These are phyloP conservation scores for Ploettnerulaceae sp. DNA, from an alignment of 2,329 filamentous ascomycete species.

Conservation along the genomic window DNA sequence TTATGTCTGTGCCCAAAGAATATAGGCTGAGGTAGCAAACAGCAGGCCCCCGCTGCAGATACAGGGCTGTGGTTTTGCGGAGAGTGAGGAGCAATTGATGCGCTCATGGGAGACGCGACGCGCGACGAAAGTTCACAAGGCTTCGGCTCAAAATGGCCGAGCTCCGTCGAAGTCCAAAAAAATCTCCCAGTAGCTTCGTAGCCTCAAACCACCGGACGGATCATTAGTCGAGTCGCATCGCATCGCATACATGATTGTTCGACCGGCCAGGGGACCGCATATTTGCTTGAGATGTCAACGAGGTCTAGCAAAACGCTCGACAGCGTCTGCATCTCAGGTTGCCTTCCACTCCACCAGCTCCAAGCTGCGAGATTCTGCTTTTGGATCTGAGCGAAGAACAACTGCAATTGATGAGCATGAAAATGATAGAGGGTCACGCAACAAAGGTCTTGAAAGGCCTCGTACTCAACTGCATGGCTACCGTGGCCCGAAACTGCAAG, in stretches of 20 bases:
- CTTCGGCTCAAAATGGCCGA: slow-evolving; percentile 7
- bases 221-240: slow-evolving; percentile 16
- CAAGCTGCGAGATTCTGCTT: slow-evolving; percentile 5
- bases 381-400: neutral
- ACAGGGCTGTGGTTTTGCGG: neutral
- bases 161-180: slow-evolving; percentile 10
- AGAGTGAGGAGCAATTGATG: neutral
- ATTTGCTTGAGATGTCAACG: slow-evolving; percentile 34
- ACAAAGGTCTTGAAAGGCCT: no score
- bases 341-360: slow-evolving; percentile 18
- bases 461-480: slow-evolving; percentile 25
- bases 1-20: no score
- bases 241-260: slow-evolving; percentile 34
- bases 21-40: neutral
- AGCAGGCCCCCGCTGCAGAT: neutral
- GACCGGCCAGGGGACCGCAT: slow-evolving; percentile 23
- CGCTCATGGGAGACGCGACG: slow-evolving; percentile 21
- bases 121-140: slow-evolving; percentile 11
- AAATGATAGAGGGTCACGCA: no score
- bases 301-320: slow-evolving; percentile 21
- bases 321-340: slow-evolving; percentile 5
- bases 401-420: neutral
- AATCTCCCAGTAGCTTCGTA: slow-evolving; percentile 3
- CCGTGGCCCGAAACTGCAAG: slow-evolving; percentile 19
- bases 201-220: neutral